Evolutionary conservation across 257 asterid species (phyloP).

Genomic region (Solanum appendiculatum): DNA sequence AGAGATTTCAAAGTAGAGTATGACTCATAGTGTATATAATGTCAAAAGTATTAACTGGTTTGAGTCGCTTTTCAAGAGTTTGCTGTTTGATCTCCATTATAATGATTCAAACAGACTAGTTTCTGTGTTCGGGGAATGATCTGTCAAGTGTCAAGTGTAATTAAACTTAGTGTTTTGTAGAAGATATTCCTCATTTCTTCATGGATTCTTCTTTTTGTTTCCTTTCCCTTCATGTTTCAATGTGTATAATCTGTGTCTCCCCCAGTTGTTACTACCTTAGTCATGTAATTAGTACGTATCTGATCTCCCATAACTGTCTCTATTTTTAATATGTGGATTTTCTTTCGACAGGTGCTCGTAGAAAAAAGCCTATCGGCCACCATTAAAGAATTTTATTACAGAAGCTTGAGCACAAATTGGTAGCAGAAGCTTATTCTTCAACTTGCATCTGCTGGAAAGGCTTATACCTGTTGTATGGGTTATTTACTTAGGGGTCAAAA

Average conservation of each 20-base stretch:
- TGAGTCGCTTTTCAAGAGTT: not conserved
- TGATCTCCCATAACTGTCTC: not conserved
- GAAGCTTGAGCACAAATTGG: not conserved
- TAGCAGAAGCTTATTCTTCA: not conserved
- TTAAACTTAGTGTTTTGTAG: not conserved
- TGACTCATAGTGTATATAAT: not conserved
- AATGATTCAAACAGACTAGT: not conserved
- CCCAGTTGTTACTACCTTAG: not conserved
- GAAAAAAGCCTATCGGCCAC: slow-evolving; percentile 16
- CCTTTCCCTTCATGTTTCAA: not conserved
- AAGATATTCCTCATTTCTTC: not conserved
- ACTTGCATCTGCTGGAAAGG: not conserved
- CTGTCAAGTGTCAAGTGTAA: not conserved
- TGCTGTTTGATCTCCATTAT: not conserved
- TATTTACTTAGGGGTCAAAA: not conserved
- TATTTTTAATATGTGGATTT: not conserved
- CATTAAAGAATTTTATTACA: not conserved
- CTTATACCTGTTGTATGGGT: not conserved
- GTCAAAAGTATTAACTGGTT: not conserved
- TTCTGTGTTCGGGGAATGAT: not conserved
- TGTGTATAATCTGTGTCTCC: not conserved
- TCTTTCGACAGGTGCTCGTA: slow-evolving; percentile 15
- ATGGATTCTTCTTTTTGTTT: not conserved
- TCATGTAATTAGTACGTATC: not conserved
- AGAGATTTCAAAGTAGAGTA: not conserved